These are phyloP conservation scores for Neurospora sp. DNA, from an alignment of 2,329 filamentous ascomycete genomes.

Conservation along the genomic window DNA sequence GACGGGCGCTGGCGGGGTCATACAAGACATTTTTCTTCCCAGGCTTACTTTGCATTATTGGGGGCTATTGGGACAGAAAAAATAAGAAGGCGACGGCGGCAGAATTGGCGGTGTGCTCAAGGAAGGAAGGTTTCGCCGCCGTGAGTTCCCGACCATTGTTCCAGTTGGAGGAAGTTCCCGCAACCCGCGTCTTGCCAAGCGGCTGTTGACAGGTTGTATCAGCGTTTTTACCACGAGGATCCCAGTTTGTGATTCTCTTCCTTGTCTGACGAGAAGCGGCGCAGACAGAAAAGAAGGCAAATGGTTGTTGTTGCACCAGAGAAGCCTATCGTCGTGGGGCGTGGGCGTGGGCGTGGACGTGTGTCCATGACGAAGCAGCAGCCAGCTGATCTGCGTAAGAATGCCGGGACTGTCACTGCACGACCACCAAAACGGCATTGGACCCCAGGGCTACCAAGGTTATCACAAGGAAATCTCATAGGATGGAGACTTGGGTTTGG, in stretches of 20 bases:
- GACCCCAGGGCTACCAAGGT: neutral
- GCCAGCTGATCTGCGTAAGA: neutral
- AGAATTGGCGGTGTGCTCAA: neutral
- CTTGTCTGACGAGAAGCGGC: neutral
- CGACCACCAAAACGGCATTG: neutral
- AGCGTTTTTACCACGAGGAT: neutral
- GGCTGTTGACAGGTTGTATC: neutral
- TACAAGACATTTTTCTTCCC: neutral
- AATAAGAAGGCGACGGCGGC: neutral
- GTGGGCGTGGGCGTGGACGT: neutral
- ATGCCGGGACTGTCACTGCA: neutral
- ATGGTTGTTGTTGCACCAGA: neutral
- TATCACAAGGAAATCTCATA: neutral
- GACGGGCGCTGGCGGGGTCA: neutral
- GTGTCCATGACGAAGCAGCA: neutral
- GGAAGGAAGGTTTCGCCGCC: neutral
- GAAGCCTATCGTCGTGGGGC: neutral
- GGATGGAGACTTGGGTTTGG: neutral
- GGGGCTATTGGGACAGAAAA: neutral
- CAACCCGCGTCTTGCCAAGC: neutral
- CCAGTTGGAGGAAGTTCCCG: neutral
- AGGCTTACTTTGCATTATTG: neutral
- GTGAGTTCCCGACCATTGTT: neutral
- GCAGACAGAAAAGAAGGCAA: neutral
- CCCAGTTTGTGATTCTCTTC: neutral